Base-by-base conservation (phyloP, 2,329 filamentous ascomycete genomes). In the Zasmidium citrigriseum region DNA sequence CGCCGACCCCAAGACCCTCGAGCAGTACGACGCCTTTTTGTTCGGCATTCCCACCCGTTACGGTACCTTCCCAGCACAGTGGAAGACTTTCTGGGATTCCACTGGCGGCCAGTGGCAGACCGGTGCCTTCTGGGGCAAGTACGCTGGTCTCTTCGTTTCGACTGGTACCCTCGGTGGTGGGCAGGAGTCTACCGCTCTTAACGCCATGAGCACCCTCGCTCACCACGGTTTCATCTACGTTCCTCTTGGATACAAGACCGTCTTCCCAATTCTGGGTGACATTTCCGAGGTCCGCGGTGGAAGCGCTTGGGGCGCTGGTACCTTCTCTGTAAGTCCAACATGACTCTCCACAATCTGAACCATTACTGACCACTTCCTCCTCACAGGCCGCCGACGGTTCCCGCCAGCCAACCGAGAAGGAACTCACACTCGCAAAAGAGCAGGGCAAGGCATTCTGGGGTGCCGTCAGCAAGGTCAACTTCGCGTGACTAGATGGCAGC, bases 161-260 rank as follows among this genome's bases (percentile, higher is more conserved):
- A 96, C 91, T n/a, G 92, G 82, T 60, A 89, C 87, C 57, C 81
- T 81, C 55, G 95, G 95, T 62, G 95, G 95, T 75, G 95, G 95
- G 64, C 95, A 99, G 81, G 95, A 99, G 81, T 88, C 86, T 57
- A 99, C 95, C 49, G 88, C 85, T 67, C 80, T 97, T 64, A 82
- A 88, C 29, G 80, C 88, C 73, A 86, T 98, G 85, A 91, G 88
- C 72, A 98, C 93, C 18, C 82, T 98, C 55, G 77, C 88, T 61
- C 95, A 98, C 80, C 95, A 98, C 82, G 95, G 95, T 71, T 89
- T 98, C 80, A 89, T 95, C 82, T 98, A 89, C 76, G 92, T 98
- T n/a, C 95, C 95, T 50, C 83, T 98, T 55, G 95, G 95, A 56
- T 98, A 96, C 83, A 88, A 90, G 78, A 90, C 88, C 70, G 79